Evolutionary conservation across 1,139 yeast genomes (phyloP).

Genomic region (Suhomyces maxii): DNA sequence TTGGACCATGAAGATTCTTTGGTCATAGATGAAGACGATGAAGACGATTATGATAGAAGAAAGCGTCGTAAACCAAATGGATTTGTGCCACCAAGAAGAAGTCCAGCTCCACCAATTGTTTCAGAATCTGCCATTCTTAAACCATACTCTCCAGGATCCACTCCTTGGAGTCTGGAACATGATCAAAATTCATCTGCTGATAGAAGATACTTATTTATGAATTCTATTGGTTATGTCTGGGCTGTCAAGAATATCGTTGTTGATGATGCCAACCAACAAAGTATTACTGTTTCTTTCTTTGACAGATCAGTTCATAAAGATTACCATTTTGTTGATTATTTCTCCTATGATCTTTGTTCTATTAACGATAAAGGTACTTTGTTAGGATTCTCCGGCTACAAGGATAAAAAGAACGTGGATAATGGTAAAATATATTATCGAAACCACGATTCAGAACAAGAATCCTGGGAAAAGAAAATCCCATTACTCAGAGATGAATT

Average conservation of each 20-base stretch:
- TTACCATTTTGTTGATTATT: constrained; percentile 80
- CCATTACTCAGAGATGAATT: constrained; percentile 37
- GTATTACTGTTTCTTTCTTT: constrained; percentile 83
- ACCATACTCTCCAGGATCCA: constrained; percentile 76
- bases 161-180: constrained; percentile 65
- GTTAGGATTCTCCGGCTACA: constrained; percentile 50
- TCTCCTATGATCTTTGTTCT: constrained; percentile 72
- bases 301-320: constrained; percentile 79
- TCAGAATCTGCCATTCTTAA: constrained; percentile 12
- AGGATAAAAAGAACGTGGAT: constrained; percentile 16
- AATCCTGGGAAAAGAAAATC: constrained; percentile 44
- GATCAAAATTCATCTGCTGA: constrained; percentile 29
- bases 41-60: constrained; percentile 19
- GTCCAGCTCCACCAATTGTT: background rate
- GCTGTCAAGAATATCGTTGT: constrained; percentile 59
- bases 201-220: constrained; percentile 80
- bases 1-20: constrained; percentile 33
- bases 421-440: constrained; percentile 44
- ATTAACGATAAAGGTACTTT: constrained; percentile 66
- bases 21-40: constrained; percentile 41
- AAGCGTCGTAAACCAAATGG: constrained; percentile 32
- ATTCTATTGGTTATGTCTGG: constrained; percentile 81
- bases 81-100: constrained; percentile 6
- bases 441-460: constrained; percentile 45
- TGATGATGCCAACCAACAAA: constrained; percentile 39